A percentile compares a stretch with the other conserved stretches of the same genome.
Conservation (phyloP, 2,329 filamentous ascomycete species). For the Fusarium citri region DNA sequence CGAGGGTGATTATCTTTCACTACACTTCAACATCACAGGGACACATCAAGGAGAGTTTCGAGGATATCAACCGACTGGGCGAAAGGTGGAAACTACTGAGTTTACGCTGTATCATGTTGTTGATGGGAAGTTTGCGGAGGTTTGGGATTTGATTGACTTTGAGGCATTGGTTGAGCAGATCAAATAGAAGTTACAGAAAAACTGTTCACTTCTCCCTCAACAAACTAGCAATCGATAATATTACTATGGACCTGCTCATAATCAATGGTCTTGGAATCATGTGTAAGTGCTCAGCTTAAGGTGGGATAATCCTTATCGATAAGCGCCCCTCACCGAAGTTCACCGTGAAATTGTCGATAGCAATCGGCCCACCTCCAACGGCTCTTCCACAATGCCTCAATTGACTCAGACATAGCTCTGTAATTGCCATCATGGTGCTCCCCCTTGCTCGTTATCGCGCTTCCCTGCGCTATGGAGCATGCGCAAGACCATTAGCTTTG, state of each 20-base stretch:
- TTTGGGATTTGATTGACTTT: constrained; percentile 25
- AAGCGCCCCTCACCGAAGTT: constrained; percentile 22
- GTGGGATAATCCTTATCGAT: constrained; percentile 14
- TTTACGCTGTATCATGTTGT: constrained; percentile 21
- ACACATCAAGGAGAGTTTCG: constrained; percentile 7
- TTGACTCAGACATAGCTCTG: constrained; percentile 18
- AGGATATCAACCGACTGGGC: constrained; percentile 5
- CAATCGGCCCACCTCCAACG: constrained; percentile 38
- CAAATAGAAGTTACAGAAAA: too few species aligned
- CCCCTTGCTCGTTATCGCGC: constrained; percentile 42
- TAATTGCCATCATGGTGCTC: constrained; percentile 39
- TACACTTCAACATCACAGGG: constrained; percentile 9
- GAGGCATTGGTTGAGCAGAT: constrained; percentile 9
- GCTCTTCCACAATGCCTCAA: constrained; percentile 38
- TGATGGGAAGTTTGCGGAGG: not conserved
- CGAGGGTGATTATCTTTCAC: constrained; percentile 1
- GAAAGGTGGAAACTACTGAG: constrained; percentile 5
- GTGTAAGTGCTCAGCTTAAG: not conserved
- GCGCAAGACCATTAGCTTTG: not conserved
- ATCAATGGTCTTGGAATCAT: not conserved
- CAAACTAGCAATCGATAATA: too few species aligned
- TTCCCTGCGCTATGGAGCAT: constrained; percentile 32
- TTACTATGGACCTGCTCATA: too few species aligned
- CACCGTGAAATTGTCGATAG: constrained; percentile 26
- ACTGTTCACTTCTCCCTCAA: too few species aligned